Base-by-base conservation (phyloP, 148 eudicot species). In the Vaccinium myrtillus region DNA sequence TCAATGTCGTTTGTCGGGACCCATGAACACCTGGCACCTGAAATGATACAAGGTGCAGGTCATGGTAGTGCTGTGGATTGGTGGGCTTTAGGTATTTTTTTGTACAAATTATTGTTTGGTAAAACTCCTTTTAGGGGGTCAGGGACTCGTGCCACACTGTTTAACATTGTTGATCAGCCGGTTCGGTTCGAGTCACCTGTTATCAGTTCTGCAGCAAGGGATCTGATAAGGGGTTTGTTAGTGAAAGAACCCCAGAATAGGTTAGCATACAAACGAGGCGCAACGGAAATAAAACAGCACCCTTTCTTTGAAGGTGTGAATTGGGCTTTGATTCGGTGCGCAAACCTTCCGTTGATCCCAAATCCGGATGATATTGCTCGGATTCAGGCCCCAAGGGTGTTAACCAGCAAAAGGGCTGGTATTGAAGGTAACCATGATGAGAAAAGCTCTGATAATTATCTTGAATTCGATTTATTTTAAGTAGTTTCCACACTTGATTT, bases 11-110 rank as follows among this genome's bases (percentile, higher is more conserved):
- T 96, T 75, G 99, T 94, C 0, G 98, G 99, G 61, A 96, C 99
- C 71, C 98, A 96, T 25, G 99, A 96, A 71, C 94, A 96, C 84
- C 83, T 94, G 79, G 99, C 99, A 14, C 98, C 99, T 1, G 98
- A 96, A 79, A 96, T 96, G 80, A 94, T 96, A 75, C 92, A 94
- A 81, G 97, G 97, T 5, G 98, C 93, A 88, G 99, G 99, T 65
- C 99, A 96, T 78, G 99, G 99, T 30, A 96, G 99, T 84, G 99
- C 98, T 0, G 99, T 96, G 23, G 99, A 96, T 85, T 96, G 99
- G 99, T 96, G 99, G 99, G 94, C 99, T 36, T 91, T 92, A 2
- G 99, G 99, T 27, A 93, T 96, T 84, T 96, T 96, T 85, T 81
- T 96, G 25, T 93, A 94, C 32, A 98, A 96, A 86, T 86, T 96